Evolutionary conservation across 2,329 filamentous ascomycete genomes (phyloP), one percentile per base, ranked within the genome.

Genomic region (Ophiostoma montium): DNA sequence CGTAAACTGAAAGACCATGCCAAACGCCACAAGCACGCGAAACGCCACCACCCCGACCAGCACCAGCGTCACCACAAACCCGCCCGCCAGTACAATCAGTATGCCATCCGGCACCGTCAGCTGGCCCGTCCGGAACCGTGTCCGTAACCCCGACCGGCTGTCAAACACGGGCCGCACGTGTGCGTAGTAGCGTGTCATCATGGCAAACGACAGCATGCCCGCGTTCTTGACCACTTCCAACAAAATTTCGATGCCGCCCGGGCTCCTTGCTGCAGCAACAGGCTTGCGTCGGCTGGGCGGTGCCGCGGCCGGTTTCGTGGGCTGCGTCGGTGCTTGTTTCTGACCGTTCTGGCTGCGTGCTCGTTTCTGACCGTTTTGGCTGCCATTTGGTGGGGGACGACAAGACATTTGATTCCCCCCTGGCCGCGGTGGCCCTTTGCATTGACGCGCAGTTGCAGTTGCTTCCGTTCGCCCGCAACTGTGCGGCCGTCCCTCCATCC

Each of bases 91-190:
- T 3, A 57, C 23, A 33, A 58, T 59, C 2, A 62, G 50, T 1
- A 46, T 49, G 4, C 50, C 52, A 52, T 65, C 63, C 2, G 55
- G 46, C 48, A 55, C 55, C 2, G 59, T 62, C 33, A 60, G 52
- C 35, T 48, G 43, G 5, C 58, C 55, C 21, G 41, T 48, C 23
- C 56, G 53, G 13, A 61, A 55, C 46, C 61, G 50, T 35, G 46
- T 48, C 27, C 66, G 65, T 48, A 65, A 58, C 31, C 61, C 57
- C 27, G 67, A 70, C 2, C 59, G 54, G 8, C 55, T 53, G 55
- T 67, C 57, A 50, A 71, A 67, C 12, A 69, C 64, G 2, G 67
- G 67, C 45, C 56, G 56, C 15, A 70, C 60, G 12, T 63, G 52
- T 36, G 49, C 51, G 64, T 60, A 67, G 56, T 67, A 70, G 27